Base-by-base conservation (phyloP, 2,329 filamentous ascomycete genomes). In the Nigrospora sphaerica region DNA sequence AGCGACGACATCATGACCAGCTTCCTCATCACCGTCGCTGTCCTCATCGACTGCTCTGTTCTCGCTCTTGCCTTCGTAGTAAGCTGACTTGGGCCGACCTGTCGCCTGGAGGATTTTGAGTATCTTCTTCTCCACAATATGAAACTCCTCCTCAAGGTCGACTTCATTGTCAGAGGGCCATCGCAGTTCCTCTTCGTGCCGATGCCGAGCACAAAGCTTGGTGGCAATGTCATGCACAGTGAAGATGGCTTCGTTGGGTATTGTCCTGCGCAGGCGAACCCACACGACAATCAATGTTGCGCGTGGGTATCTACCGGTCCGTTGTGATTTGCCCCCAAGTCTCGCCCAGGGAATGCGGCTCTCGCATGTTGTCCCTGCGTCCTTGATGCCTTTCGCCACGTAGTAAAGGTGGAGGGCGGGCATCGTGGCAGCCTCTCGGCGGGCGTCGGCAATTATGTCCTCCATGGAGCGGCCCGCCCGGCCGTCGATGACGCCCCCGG, bases 341-440 rank as follows among this genome's bases (percentile, higher is more conserved):
- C 56, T 60, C 9, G 52, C 46, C 61, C 60, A 63, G 2, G 61
- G 58, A 37, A 64, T 63, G 14, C 60, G 61, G 32, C 52, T 56
- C 11, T 60, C 56, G 4, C 53, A 50, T 16, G 49, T 54, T 4
- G 49, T 54, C 23, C 49, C 50, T 9, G 41, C 52, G 23, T 52
- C 43, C n/a, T 53, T 49, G 28, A 64, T 52, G 14, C 53, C 56
- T 37, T 59, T 57, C 32, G 56, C 39, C n/a, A 64, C 46, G 7
- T 46, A 42, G 39, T 50, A 57, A 13, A 57, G 58, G n/a, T 64
- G 55, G n/a, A 45, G 50, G 32, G 49, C 46, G 5, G 56, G 51
- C 53, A 61, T 58, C 1, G 50, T 42, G 2, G 37, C 45, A 17
- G 57, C 58, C 14, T 58, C 57, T 13, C 55, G 47, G 2, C 61